Evolutionary conservation across 1,284 basidiomycete species (phyloP).

Genomic region (Stygiomarasmius scandens): DNA sequence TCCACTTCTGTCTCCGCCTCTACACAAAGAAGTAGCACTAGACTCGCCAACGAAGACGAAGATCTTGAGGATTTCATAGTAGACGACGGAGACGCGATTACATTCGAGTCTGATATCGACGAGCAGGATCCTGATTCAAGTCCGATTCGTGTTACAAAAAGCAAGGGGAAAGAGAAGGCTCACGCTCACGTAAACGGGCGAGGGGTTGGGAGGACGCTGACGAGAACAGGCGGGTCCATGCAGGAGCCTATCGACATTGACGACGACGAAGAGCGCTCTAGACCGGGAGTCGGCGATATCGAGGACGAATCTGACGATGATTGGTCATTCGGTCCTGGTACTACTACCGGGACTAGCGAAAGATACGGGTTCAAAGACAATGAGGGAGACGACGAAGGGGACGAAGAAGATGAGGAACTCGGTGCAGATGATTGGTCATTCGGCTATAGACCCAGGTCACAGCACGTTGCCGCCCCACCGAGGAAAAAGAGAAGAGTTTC

Average conservation of each 20-base stretch:
- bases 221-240: neutral
- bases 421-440: conserved; percentile 20
- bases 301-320: conserved; percentile 22
- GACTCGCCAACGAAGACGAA: conserved; percentile 18
- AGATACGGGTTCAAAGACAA: too few species aligned
- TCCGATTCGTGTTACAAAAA: conserved; percentile 15
- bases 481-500: neutral
- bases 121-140: neutral
- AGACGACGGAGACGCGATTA: conserved; percentile 22
- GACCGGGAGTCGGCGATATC: conserved; percentile 14
- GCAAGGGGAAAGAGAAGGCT: neutral
- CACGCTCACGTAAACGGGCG: too few species aligned
- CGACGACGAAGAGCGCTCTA: neutral
- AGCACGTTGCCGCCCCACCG: neutral
- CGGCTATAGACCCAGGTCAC: neutral
- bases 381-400: too few species aligned
- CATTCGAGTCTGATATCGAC: conserved; percentile 6
- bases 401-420: too few species aligned
- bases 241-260: neutral
- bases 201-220: neutral
- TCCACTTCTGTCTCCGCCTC: too few species aligned
- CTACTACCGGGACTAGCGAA: too few species aligned
- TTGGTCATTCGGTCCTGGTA: conserved; percentile 2
- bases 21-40: neutral
- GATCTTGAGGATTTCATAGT: conserved; percentile 30